Evolutionary conservation across 1,284 basidiomycete genomes (phyloP), one percentile per base, ranked within the genome.

Genomic region (Mycosarcoma maydis): DNA sequence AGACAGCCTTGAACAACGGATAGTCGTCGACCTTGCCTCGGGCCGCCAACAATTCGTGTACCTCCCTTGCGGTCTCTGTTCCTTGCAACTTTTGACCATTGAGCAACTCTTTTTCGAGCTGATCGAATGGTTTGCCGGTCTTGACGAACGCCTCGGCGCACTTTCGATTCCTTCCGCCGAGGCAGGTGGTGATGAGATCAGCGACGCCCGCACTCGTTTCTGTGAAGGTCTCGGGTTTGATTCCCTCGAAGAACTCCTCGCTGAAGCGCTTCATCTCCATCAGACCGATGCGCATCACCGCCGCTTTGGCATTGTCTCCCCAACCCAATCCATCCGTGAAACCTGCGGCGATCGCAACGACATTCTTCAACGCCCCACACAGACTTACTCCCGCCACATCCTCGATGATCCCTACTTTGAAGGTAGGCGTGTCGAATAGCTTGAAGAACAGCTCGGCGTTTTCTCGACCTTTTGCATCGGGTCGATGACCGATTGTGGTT

Each of bases 221-320:
- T 82, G 81, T 62, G 73, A 87, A 87, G 0, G 86, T 86, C 52
- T 85, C 84, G 5, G 84, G 80, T 73, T 85, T 84, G 75, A 85
- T 83, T 43, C 83, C 82, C 1, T 83, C 74, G 77, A 87, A 87
- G 82, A 87, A 87, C 72, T 87, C 85, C 51, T 83, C 82, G 53
- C 84, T 84, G 77, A 84, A 84, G 22, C 77, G 69, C 54, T 80
- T 80, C 82, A 83, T 83, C 62, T 83, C 82, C 57, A 83, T 69
- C 37, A 83, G 51, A 6, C 80, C 80, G 53, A 80, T 86, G 36
- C 86, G 83, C 85, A 87, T 87, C 70, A 87, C 84, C 9, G 86
- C 86, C 20, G 86, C 85, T 65, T 87, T 87, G n/a, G 86, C 83
- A 71, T 87, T 87, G 80, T 85, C 84, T 10, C 86, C 86, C 82